A percentile compares a stretch with the other conserved stretches of the same genome.
phyloP scores from a whole-genome alignment of 495 filamentous ascomycete genomes.

The Beverwykella pulmonaria region DNA sequence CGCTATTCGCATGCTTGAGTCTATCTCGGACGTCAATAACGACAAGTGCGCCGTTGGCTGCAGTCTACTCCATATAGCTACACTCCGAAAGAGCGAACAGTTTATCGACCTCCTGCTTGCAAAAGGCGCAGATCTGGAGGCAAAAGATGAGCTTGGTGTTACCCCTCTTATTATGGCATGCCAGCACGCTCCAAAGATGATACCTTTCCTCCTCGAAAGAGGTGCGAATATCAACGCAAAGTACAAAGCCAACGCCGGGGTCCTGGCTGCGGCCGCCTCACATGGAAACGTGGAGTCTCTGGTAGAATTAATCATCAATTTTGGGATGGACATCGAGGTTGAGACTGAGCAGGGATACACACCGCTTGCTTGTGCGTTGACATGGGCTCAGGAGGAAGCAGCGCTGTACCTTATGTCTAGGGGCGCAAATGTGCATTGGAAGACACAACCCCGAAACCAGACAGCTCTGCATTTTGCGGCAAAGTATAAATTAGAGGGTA shows the following conservation, averaged over 20 bases:
- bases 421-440: slow-evolving; percentile 18
- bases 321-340: slow-evolving; percentile 17
- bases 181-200: slow-evolving; percentile 21
- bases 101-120: slow-evolving; percentile 17
- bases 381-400: slow-evolving; percentile 17
- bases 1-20: slow-evolving; percentile 22
- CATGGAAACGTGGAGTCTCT: slow-evolving; percentile 23
- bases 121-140: slow-evolving; percentile 19
- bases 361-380: slow-evolving; percentile 25
- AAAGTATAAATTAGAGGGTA: slow-evolving; percentile 4
- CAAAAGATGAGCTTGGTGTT: slow-evolving; percentile 7
- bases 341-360: slow-evolving; percentile 17
- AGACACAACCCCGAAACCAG: slow-evolving; percentile 7
- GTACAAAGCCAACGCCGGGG: slow-evolving; percentile 20
- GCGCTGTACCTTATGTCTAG: slow-evolving; percentile 11
- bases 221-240: slow-evolving; percentile 24
- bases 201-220: slow-evolving; percentile 11
- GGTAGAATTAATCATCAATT: slow-evolving; percentile 1
- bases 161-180: slow-evolving; percentile 19
- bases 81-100: slow-evolving; percentile 5
- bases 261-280: slow-evolving; percentile 21
- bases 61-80: slow-evolving; percentile 23
- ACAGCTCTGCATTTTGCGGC: slow-evolving; percentile 27
- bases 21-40: slow-evolving; percentile 13
- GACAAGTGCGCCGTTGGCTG: slow-evolving; percentile 10